phyloP scores from a whole-genome alignment of 768 basidiomycete genomes.

The Pleurotus tuoliensis region DNA sequence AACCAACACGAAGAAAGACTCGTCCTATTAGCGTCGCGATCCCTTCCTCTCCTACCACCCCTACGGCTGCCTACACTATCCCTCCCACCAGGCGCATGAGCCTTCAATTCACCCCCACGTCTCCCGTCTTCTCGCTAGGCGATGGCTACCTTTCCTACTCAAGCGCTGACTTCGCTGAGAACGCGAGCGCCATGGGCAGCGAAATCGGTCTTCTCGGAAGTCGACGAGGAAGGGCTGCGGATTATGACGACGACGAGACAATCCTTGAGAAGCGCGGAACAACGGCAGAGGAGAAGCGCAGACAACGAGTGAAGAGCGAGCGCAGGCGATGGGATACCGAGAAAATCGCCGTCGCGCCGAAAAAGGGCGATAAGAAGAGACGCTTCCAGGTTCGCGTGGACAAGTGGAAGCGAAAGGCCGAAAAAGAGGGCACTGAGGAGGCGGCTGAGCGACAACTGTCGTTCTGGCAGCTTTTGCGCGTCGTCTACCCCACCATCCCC shows the following conservation, averaged over 20 bases:
- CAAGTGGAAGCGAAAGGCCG: conserved; percentile 1
- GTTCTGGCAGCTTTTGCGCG: conserved; percentile 47
- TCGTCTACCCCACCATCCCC: conserved; percentile 69
- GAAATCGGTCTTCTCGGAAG: conserved; percentile 1
- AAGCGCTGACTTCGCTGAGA: not conserved
- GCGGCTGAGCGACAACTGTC: conserved; percentile 22
- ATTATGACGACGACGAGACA: conserved; percentile 14
- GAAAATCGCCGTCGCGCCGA: conserved; percentile 10
- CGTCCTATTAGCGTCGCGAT: conserved; percentile 38
- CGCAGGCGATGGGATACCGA: conserved; percentile 21
- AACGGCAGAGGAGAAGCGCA: conserved; percentile 33
- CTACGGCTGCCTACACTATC: conserved; percentile 25
- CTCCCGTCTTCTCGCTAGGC: conserved; percentile 28
- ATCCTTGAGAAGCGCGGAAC: conserved; percentile 41
- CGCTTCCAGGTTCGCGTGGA: conserved; percentile 1
- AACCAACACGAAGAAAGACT: conserved; percentile 10
- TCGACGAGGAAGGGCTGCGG: not conserved
- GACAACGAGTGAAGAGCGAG: conserved; percentile 17
- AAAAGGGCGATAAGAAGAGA: not conserved
- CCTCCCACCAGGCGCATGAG: conserved; percentile 40
- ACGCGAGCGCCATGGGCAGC: conserved; percentile 8
- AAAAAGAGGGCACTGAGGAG: conserved; percentile 5
- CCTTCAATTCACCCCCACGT: conserved; percentile 63
- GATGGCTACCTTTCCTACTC: conserved; percentile 1
- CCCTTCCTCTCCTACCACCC: conserved; percentile 25